A percentile compares a stretch with the other conserved stretches of the same genome.
Evolutionary conservation across 2,329 filamentous ascomycete species (phyloP).

Genomic region (Cordyceps militaris): DNA sequence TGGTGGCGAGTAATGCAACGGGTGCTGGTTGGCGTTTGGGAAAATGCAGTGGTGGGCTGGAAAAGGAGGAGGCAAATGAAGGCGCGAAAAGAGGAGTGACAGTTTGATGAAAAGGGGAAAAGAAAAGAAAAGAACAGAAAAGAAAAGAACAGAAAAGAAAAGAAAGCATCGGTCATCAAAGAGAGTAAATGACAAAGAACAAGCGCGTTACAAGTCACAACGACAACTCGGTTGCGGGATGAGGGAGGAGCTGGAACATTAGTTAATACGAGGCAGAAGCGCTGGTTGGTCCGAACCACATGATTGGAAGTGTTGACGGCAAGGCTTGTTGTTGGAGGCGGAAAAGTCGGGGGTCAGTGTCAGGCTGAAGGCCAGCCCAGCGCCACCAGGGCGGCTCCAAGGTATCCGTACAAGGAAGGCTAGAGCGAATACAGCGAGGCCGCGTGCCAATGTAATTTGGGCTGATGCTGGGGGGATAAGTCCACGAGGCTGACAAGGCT

Average conservation of each 20-base stretch:
- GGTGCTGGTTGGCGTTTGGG: background rate
- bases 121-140: background rate
- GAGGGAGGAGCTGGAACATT: background rate
- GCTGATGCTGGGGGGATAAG: background rate
- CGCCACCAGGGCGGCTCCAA: background rate
- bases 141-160: background rate
- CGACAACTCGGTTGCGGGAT: background rate
- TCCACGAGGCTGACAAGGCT: background rate
- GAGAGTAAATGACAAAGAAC: background rate
- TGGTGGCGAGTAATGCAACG: conserved; percentile 5
- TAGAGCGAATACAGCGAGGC: background rate
- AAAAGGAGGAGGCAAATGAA: background rate
- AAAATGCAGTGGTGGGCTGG: background rate
- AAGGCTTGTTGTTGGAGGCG: background rate
- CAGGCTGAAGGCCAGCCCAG: conserved; percentile 1
- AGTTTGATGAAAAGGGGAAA: background rate
- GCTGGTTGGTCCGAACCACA: background rate
- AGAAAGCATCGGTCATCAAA: background rate
- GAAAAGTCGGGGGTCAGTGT: background rate
- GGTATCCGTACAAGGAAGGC: background rate
- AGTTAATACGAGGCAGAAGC: background rate
- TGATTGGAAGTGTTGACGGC: background rate
- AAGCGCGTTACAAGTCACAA: background rate
- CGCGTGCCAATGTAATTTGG: background rate
- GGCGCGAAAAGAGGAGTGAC: background rate